Percentiles rank a stretch among this genome's conserved stretches.
These are phyloP conservation scores for Geotrichum aggregatum DNA, from an alignment of 1,139 yeast species.

Conservation along the genomic window DNA sequence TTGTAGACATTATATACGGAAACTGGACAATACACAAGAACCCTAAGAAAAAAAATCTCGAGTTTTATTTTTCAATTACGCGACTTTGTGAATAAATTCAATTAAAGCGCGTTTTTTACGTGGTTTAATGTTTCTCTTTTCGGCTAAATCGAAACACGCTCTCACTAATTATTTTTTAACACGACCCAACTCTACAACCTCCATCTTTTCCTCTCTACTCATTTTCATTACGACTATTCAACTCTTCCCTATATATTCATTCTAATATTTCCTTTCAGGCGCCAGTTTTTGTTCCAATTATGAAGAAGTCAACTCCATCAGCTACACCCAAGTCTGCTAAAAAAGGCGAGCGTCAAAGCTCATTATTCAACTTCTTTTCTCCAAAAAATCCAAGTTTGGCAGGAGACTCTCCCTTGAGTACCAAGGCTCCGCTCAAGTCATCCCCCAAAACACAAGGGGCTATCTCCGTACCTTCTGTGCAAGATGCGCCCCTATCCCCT, in stretches of 20 bases:
- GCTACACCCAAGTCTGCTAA: constrained; percentile 12
- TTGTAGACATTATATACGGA: too few relatives aligned
- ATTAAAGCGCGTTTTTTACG: background rate
- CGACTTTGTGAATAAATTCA: too few relatives aligned
- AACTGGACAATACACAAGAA: too few relatives aligned
- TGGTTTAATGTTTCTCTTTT: background rate
- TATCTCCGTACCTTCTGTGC: too few relatives aligned
- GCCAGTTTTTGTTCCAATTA: background rate
- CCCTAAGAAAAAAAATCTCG: too few relatives aligned
- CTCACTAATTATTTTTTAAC: background rate
- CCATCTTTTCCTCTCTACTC: background rate
- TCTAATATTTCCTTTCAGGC: too few relatives aligned
- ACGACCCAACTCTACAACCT: background rate
- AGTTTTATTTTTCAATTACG: too few relatives aligned
- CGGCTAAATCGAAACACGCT: constrained; percentile 7
- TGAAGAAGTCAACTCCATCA: background rate
- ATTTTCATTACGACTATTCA: background rate
- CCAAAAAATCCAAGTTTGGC: constrained; percentile 3
- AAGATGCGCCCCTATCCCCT: constrained; percentile 6
- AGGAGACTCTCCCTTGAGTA: background rate
- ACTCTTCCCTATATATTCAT: background rate
- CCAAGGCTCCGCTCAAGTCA: background rate
- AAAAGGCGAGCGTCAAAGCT: constrained; percentile 14
- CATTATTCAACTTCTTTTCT: constrained; percentile 17
- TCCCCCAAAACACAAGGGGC: background rate